These are phyloP conservation scores for Exophiala spinifera DNA, from an alignment of 2,329 filamentous ascomycete genomes.

Conservation along the genomic window DNA sequence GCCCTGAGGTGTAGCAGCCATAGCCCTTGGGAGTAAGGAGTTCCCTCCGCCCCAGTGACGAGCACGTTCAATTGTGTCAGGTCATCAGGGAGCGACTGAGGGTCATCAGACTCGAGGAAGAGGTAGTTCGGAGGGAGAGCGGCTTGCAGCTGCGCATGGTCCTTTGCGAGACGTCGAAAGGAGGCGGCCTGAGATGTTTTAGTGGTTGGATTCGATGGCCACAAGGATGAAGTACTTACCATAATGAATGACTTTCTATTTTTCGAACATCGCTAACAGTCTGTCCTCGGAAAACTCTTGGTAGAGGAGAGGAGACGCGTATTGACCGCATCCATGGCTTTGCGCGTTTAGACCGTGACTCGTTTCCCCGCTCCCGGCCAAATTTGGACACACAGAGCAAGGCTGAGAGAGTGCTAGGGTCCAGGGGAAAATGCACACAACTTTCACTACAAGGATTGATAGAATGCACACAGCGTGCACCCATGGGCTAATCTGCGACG, in stretches of 20 bases:
- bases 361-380: not conserved
- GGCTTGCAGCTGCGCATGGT: conserved; percentile 55
- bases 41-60: conserved; percentile 58
- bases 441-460: no score
- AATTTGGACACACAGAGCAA: not conserved
- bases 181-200: conserved; percentile 32
- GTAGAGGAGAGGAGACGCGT: not conserved
- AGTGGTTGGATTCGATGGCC: not conserved
- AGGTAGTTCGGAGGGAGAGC: conserved; percentile 62
- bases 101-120: conserved; percentile 45
- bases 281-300: not conserved
- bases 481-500: no score
- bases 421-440: not conserved
- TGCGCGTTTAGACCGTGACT: not conserved
- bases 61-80: conserved; percentile 57
- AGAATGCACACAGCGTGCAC: no score
- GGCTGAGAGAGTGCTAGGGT: no score
- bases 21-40: conserved; percentile 57
- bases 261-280: not conserved
- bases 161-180: conserved; percentile 57
- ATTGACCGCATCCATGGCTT: not conserved
- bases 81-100: conserved; percentile 46
- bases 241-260: not conserved
- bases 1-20: conserved; percentile 61
- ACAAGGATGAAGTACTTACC: not conserved